These are phyloP conservation scores for Tulasnella calospora DNA, from an alignment of 768 basidiomycete genomes.

Conservation along the genomic window DNA sequence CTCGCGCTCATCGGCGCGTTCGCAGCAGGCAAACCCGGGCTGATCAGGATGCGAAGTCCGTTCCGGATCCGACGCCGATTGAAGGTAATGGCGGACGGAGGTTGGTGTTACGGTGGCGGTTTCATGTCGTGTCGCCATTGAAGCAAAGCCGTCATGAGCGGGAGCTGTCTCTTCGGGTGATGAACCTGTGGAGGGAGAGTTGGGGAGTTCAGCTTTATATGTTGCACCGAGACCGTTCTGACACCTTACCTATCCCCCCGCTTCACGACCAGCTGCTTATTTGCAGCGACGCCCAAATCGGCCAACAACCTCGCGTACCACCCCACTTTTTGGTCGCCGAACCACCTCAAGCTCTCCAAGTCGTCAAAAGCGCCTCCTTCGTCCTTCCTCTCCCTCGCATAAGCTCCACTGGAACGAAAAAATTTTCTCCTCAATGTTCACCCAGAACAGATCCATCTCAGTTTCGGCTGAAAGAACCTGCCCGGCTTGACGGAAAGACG, in stretches of 20 bases:
- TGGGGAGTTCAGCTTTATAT: background rate
- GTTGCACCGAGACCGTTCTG: no score
- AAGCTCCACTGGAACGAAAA: constrained; percentile 52
- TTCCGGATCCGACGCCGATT: background rate
- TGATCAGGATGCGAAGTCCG: background rate
- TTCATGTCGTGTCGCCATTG: constrained; percentile 54
- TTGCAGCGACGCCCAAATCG: constrained; percentile 55
- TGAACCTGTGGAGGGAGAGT: constrained; percentile 60
- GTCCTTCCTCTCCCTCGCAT: background rate
- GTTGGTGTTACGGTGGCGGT: background rate
- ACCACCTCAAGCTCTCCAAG: background rate
- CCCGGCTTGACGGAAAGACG: constrained; percentile 49
- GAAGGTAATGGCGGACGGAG: background rate
- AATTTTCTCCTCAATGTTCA: constrained; percentile 55
- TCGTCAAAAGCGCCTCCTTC: background rate
- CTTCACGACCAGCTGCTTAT: constrained; percentile 64
- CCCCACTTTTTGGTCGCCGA: background rate
- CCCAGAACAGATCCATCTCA: constrained; percentile 59
- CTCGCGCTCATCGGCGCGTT: constrained; percentile 4
- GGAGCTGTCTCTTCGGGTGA: constrained; percentile 72
- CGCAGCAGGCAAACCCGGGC: background rate
- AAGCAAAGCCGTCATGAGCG: constrained; percentile 67
- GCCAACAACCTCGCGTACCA: constrained; percentile 60
- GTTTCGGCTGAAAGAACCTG: constrained; percentile 53
- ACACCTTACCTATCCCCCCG: constrained; percentile 59